Base-by-base conservation (phyloP, 306 rosid genomes). In the Glycine latifolia region DNA sequence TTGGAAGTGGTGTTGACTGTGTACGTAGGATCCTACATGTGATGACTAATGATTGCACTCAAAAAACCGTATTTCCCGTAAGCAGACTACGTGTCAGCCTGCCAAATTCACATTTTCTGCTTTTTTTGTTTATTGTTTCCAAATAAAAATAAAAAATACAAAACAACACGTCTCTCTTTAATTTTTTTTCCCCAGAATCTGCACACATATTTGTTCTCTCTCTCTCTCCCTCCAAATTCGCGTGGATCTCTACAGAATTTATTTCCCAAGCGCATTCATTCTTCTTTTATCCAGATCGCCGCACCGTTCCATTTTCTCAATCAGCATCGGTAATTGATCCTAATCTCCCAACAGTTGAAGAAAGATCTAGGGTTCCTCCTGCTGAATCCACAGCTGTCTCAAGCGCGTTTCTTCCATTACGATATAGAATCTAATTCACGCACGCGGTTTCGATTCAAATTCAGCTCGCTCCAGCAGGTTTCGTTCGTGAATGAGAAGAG, bases 311-410 rank as follows among this genome's bases (percentile, higher is more conserved):
- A 48, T 8, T 20, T 49, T 4, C 67, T 13, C 56, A 35, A 26
- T 52, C 16, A 62, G 35, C 15, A 20, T 55, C 71, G 62, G 15
- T 44, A 48, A 76, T 68, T 9, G 61, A 76, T 62, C 67, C 14
- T 13, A 76, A 75, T 17, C 60, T 61, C 39, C 10, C 43, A 31
- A 69, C 17, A 81, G 37, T 65, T 17, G 44, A 33, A 76, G 44
- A 33, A 76, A 70, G 92, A 89, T 89, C 88, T 87, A 83, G 88
- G 87, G 89, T 87, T 81, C 85, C 80, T 81, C 85, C 80, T 60
- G 59, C 87, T 79, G 5, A 79, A 74, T 76, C 49, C 72, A 17
- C 72, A 59, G 63, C 87, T 80, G 50, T 71, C 33, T 68, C 67
- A 49, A 20, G 3, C 71, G 58, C 79, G 54, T 68, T 63, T 76